Evolutionary conservation across 345 rosid species (phyloP).

Genomic region (Kernera saxatilis): DNA sequence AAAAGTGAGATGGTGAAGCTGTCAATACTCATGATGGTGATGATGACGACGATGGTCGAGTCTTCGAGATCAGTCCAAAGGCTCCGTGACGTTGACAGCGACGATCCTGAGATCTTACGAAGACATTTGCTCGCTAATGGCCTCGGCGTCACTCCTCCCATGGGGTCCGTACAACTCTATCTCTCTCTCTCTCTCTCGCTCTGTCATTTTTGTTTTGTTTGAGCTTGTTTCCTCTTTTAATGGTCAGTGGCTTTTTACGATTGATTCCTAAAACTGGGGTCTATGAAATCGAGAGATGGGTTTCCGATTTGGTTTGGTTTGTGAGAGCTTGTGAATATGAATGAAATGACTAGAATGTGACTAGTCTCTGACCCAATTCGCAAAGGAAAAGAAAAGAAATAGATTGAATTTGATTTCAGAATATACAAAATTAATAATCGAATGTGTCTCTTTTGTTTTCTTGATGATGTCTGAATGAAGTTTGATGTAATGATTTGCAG

Average conservation of each 20-base stretch:
- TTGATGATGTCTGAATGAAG: conserved; percentile 7
- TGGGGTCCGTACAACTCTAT: conserved; percentile 44
- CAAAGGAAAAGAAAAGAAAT: background rate
- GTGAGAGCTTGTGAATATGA: background rate
- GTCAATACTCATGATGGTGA: background rate
- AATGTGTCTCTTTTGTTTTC: background rate
- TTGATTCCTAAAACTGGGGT: background rate
- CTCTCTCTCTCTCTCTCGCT: background rate
- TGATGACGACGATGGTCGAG: conserved; percentile 5
- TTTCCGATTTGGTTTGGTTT: background rate
- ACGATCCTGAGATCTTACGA: conserved; percentile 25
- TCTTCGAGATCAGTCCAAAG: conserved; percentile 21
- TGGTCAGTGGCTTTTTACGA: background rate
- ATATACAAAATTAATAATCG: background rate
- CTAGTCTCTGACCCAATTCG: background rate
- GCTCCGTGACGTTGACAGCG: background rate
- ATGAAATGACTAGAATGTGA: background rate
- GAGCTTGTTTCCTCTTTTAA: background rate
- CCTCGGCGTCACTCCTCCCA: conserved; percentile 67
- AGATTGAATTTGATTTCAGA: background rate
- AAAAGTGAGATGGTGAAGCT: conserved; percentile 1
- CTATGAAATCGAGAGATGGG: background rate
- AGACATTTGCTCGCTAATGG: conserved; percentile 58
- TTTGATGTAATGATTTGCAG: conserved; percentile 36
- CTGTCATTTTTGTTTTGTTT: background rate